These are phyloP conservation scores for Xanthoconium stramineum DNA, from an alignment of 768 basidiomycete genomes.

Conservation along the genomic window DNA sequence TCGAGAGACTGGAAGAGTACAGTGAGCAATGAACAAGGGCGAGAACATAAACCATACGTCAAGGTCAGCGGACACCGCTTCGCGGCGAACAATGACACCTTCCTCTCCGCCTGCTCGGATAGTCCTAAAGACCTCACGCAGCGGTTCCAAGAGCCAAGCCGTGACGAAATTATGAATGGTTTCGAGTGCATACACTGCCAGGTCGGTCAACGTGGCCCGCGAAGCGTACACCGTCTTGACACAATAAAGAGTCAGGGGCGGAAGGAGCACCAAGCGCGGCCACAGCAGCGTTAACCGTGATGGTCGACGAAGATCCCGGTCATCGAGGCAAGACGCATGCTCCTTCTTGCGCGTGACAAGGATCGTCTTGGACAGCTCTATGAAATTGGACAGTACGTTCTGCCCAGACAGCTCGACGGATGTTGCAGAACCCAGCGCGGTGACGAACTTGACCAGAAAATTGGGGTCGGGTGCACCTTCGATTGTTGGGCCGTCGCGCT, in stretches of 20 bases:
- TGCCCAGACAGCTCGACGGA: conserved; percentile 15
- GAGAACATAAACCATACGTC: conserved; percentile 46
- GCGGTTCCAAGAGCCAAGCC: conserved; percentile 84
- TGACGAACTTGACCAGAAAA: conserved; percentile 24
- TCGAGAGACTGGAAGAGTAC: conserved; percentile 68
- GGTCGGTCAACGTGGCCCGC: conserved; percentile 51
- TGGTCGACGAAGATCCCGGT: conserved; percentile 56
- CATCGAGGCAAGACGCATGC: conserved; percentile 30
- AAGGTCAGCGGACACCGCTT: conserved; percentile 83
- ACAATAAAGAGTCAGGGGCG: conserved; percentile 59
- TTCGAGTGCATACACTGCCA: conserved; percentile 57
- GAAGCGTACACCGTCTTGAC: conserved; percentile 54
- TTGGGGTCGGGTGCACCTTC: conserved; percentile 4
- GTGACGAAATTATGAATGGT: conserved; percentile 71
- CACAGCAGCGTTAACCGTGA: conserved; percentile 67
- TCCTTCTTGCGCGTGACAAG: conserved; percentile 29
- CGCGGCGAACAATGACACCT: conserved; percentile 70
- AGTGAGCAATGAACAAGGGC: neutral
- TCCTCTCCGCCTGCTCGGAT: conserved; percentile 78
- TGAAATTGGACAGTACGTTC: conserved; percentile 11
- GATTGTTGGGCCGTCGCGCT: neutral
- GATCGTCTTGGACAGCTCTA: conserved; percentile 16
- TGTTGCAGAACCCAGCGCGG: conserved; percentile 14
- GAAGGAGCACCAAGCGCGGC: conserved; percentile 78
- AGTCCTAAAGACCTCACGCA: conserved; percentile 79